Evolutionary conservation across 768 basidiomycete genomes (phyloP).

Genomic region (Lenzites betulinus): DNA sequence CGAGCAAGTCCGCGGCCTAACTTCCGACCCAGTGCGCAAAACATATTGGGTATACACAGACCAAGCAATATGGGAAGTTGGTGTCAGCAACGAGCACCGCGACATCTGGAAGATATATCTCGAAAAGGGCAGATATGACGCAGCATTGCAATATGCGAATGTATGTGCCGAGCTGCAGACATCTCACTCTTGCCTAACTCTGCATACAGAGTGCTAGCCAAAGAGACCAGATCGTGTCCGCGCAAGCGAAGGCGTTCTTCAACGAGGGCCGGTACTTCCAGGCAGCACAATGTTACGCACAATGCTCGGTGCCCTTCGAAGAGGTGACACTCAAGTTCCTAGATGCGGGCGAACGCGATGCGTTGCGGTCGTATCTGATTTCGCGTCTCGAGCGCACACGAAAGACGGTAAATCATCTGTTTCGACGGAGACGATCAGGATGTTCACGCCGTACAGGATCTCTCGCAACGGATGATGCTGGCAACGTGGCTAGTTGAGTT

Average conservation of each 20-base stretch:
- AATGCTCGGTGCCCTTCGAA: slow-evolving; percentile 86
- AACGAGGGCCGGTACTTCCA: slow-evolving; percentile 81
- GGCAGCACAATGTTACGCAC: slow-evolving; percentile 90
- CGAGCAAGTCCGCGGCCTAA: slow-evolving; percentile 72
- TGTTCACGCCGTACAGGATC: slow-evolving; percentile 53
- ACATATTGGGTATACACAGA: slow-evolving; percentile 96
- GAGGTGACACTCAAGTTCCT: slow-evolving; percentile 90
- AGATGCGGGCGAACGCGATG: slow-evolving; percentile 88
- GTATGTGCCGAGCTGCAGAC: slow-evolving; percentile 40
- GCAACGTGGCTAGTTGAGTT: slow-evolving; percentile 99
- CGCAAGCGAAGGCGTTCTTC: slow-evolving; percentile 83
- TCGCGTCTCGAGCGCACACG: slow-evolving; percentile 83
- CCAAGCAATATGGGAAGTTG: slow-evolving; percentile 85
- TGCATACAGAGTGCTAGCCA: slow-evolving; percentile 79
- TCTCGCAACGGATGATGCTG: slow-evolving; percentile 94
- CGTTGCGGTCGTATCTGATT: slow-evolving; percentile 86
- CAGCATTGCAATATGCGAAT: slow-evolving; percentile 80
- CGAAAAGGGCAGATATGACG: slow-evolving; percentile 73
- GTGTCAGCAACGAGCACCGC: slow-evolving; percentile 83
- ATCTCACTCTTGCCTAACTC: background rate
- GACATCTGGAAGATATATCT: slow-evolving; percentile 95
- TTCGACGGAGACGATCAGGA: background rate
- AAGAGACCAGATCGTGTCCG: slow-evolving; percentile 78
- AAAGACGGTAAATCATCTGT: slow-evolving; percentile 61
- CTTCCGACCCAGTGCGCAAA: slow-evolving; percentile 81